Base-by-base conservation (phyloP, 139 green algal species). In the Desmodesmus armatus region DNA sequence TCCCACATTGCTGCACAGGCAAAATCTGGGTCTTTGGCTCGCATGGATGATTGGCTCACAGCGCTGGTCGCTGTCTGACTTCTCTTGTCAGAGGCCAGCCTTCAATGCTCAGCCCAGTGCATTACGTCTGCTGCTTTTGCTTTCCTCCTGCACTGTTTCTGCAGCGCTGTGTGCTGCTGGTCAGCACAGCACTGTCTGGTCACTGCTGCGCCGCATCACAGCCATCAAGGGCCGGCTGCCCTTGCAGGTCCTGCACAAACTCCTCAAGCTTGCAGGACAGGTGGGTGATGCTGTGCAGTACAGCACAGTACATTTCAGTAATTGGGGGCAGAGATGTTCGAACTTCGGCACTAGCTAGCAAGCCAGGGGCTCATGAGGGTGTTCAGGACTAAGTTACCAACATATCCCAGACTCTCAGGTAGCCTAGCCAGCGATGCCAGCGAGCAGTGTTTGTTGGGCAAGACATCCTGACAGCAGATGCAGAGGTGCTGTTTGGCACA, bases 261-360 rank as follows among this genome's bases (percentile, higher is more conserved):
- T 86, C n/a, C 53, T 86, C 41, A 80, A 80, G 67, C 37, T 43
- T 27, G 80, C 80, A 44, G 80, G 80, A 33, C 51, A 86, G 80
- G 80, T 86, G 67, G 9, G 80, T 25, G 33, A 6, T 37, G n/a
- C 29, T 35, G 11, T 9, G 9, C 11, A 41, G 11, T 31, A 31
- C 11, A 37, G 9, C 11, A 31, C 15, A 31, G 47, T 55, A 13
- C 47, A 55, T 21, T 55, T 55, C 47, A 55, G 47, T 55, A 13
- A 55, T 13, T 72, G 11, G 29, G 62, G 11, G n/a, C n/a, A n/a
- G n/a, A n/a, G n/a, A n/a, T n/a, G n/a, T n/a, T n/a, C n/a, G n/a
- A 72, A 37, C 29, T 31, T 9, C 62, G 9, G 62, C 62, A 72
- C 11, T 17, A 37, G n/a, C n/a, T n/a, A 72, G n/a, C 62, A 37